Percentiles rank a stretch among this genome's conserved stretches.
Conservation (phyloP, 129 eudicot species). For the Flaveria sonorensis region DNA sequence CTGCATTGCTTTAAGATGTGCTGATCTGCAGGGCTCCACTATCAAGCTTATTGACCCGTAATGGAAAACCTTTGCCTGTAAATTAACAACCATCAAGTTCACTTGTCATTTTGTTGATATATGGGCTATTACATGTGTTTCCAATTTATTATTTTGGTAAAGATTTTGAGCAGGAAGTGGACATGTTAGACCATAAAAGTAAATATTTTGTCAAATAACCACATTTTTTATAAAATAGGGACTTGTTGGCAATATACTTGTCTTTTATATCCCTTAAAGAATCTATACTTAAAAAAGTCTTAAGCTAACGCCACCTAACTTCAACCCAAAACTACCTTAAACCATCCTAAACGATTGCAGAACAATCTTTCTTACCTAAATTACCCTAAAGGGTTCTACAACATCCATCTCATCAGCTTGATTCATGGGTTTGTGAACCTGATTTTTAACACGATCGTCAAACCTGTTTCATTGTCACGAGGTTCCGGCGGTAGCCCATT, state of each 20-base stretch:
- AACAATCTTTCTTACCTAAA: no score
- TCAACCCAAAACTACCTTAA: no score
- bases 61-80: conserved; percentile 88
- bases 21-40: conserved; percentile 98
- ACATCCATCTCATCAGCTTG: no score
- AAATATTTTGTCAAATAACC: neutral
- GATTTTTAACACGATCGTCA: no score
- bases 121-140: neutral
- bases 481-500: no score
- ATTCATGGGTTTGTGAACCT: no score
- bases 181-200: neutral
- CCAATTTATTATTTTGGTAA: neutral
- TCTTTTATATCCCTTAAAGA: neutral
- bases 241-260: neutral
- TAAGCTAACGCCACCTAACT: neutral
- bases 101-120: neutral
- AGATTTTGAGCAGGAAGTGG: neutral
- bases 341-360: no score
- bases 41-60: conserved; percentile 97
- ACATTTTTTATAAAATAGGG: neutral
- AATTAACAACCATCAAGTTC: neutral
- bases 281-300: neutral
- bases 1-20: conserved; percentile 94
- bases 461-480: no score
- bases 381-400: no score